Evolutionary conservation across 495 filamentous ascomycete species (phyloP).

Genomic region (Arthonia radiata): DNA sequence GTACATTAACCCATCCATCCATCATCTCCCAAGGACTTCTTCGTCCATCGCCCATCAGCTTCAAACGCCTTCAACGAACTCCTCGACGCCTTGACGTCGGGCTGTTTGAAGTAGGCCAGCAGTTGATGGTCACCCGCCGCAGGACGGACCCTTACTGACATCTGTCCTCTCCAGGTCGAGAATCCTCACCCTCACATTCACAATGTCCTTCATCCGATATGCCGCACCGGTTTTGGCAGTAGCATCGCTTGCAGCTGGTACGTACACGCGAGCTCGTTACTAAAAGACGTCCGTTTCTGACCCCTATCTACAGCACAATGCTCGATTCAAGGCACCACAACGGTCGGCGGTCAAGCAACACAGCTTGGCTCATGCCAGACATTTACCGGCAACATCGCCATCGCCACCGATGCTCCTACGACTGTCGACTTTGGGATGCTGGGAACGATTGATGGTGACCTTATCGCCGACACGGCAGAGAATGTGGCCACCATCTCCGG

Average conservation of each 20-base stretch:
- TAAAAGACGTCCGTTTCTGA: neutral
- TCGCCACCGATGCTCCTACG: slow-evolving; percentile 27
- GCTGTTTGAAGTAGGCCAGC: no score
- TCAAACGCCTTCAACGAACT: no score
- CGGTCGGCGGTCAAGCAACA: slow-evolving; percentile 50
- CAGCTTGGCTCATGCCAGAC: slow-evolving; percentile 37
- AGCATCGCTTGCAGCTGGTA: slow-evolving; percentile 2
- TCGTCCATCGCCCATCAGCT: no score
- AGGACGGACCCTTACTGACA: no score
- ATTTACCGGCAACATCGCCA: slow-evolving; percentile 42
- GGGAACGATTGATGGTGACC: slow-evolving; percentile 37
- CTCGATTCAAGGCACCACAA: slow-evolving; percentile 17
- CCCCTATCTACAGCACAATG: slow-evolving; percentile 14
- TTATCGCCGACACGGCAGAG: slow-evolving; percentile 33
- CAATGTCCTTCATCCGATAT: neutral
- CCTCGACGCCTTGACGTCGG: no score
- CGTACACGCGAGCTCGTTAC: slow-evolving; percentile 5
- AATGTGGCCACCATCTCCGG: slow-evolving; percentile 31
- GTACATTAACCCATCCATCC: no score
- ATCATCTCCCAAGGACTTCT: no score
- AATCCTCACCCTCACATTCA: neutral
- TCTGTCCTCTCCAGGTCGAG: no score
- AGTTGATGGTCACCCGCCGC: no score
- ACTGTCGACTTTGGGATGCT: slow-evolving; percentile 30
- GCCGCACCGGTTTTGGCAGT: neutral